Base-by-base conservation (phyloP, 345 rosid genomes). In the Hypericum androsaemum region DNA sequence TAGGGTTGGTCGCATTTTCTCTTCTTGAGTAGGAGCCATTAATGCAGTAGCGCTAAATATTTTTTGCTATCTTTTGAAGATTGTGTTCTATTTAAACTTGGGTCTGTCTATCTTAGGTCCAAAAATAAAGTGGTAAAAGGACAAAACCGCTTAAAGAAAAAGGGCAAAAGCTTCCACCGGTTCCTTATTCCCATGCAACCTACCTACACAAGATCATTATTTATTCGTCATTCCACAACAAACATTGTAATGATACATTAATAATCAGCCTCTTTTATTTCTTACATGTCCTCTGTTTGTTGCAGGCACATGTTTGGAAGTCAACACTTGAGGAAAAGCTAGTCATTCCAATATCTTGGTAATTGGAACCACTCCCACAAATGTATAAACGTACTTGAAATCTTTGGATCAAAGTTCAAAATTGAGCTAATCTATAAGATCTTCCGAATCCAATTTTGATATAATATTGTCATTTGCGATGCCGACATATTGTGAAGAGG, bases 201-300 rank as follows among this genome's bases (percentile, higher is more conserved):
- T 49, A 64, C 62, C 37, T 37, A 53, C 39, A 45, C 70, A 53
- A 53, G 70, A 75, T 66, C 63, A 79, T 79, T 73, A 73, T 71
- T 53, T 22, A 63, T 73, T 73, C 66, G 76, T 79, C 71, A 75
- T 71, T 73, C 74, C 63, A 13, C 49, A 16, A 51, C 63, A 44
- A 78, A 65, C 76, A 67, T 67, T 10, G 77, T 78, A 78, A 81
- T 81, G 73, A 81, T 81, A 64, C 67, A 68, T 68, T 59, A 75
- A 80, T 80, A 65, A 80, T 77, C 79, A 68, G 51, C 72, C 38
- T 64, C 70, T 66, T 67, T 74, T 71, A 51, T 71, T 61, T 60
- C 74, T 72, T 74, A 65, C 72, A 62, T 17, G 15, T 42, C 53
- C 37, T 38, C 68, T 65, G 63, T 54, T 58, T 40, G 12, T 40